Percentiles rank a stretch among this genome's conserved stretches.
Evolutionary conservation across 2,329 filamentous ascomycete genomes (phyloP).

Genomic region (Monilinia laxa): DNA sequence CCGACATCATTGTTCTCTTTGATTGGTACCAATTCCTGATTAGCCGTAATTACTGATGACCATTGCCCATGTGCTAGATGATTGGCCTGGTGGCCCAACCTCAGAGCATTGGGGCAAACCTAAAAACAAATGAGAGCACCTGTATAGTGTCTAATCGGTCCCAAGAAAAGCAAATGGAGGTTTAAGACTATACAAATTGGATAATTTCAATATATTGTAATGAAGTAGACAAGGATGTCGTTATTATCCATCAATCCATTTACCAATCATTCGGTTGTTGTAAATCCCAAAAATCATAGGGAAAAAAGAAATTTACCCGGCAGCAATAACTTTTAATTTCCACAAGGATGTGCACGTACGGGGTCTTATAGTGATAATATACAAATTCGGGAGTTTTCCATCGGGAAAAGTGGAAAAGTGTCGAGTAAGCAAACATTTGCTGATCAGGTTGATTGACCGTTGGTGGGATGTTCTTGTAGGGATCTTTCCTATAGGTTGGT

Average conservation of each 20-base stretch:
- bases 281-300: neutral
- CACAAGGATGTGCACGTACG: neutral
- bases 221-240: neutral
- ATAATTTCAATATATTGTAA: conserved; percentile 6
- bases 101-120: neutral
- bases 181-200: neutral
- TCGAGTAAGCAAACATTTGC: too few species aligned
- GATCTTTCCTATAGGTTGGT: too few species aligned
- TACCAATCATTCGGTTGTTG: conserved; percentile 1
- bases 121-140: too few species aligned
- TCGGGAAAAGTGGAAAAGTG: neutral
- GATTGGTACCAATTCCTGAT: neutral
- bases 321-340: conserved; percentile 1
- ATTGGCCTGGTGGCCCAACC: neutral
- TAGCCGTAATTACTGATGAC: neutral
- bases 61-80: neutral
- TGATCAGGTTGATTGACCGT: too few species aligned
- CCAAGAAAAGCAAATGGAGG: neutral
- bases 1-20: neutral
- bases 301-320: neutral
- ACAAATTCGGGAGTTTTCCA: neutral
- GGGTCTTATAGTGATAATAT: neutral
- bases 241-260: neutral
- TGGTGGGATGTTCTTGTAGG: too few species aligned
- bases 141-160: neutral